Evolutionary conservation across 257 asterid species (phyloP).

Genomic region (Coffea canephora): DNA sequence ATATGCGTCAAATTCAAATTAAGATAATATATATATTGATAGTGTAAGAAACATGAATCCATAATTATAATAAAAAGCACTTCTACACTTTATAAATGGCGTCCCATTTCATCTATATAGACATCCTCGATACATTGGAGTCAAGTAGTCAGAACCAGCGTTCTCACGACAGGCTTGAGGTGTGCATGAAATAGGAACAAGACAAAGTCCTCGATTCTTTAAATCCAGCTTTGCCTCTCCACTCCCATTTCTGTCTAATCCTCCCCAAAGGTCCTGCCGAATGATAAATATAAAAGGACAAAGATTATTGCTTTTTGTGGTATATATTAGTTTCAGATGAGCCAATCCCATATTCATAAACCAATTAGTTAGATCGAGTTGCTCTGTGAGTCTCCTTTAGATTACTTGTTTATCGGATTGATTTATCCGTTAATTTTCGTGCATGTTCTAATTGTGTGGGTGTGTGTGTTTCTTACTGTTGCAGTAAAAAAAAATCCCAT

Average conservation of each 20-base stretch:
- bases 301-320: neutral
- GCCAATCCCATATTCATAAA: neutral
- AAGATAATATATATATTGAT: too few relatives aligned
- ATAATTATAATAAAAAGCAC: neutral
- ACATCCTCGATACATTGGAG: slow-evolving; percentile 30
- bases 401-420: too few relatives aligned
- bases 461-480: too few relatives aligned
- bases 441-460: too few relatives aligned
- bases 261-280: slow-evolving; percentile 14
- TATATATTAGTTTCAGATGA: too few relatives aligned
- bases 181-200: slow-evolving; percentile 30
- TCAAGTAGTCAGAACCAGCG: slow-evolving; percentile 23
- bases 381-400: too few relatives aligned
- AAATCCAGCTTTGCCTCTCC: slow-evolving; percentile 18
- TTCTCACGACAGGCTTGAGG: slow-evolving; percentile 25
- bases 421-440: too few relatives aligned
- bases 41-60: too few relatives aligned
- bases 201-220: slow-evolving; percentile 33
- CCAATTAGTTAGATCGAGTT: too few relatives aligned
- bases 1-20: too few relatives aligned
- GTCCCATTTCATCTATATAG: slow-evolving; percentile 17
- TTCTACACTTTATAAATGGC: neutral
- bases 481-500: too few relatives aligned
- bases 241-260: slow-evolving; percentile 13
- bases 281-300: neutral